These are phyloP conservation scores for Daldinia bambusicola DNA, from an alignment of 495 filamentous ascomycete genomes.

Conservation along the genomic window DNA sequence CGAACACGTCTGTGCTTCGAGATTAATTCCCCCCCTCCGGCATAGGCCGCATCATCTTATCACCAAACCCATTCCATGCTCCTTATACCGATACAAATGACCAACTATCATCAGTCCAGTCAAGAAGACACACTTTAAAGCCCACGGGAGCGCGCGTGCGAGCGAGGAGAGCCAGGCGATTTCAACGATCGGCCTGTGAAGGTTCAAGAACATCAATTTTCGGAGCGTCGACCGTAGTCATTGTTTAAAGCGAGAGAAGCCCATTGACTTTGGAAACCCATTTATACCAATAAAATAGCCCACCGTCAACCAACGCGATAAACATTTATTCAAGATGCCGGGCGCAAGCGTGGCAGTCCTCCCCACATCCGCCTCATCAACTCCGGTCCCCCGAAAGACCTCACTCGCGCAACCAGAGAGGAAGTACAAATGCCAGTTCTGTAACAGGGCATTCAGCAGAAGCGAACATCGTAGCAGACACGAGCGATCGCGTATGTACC, in stretches of 20 bases:
- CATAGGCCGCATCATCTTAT: slow-evolving; percentile 44
- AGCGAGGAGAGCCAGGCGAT: slow-evolving; percentile 63
- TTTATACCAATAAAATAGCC: slow-evolving; percentile 23
- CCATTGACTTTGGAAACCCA: slow-evolving; percentile 42
- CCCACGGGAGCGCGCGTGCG: slow-evolving; percentile 64
- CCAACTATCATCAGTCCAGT: slow-evolving; percentile 59
- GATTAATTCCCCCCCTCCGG: slow-evolving; percentile 39
- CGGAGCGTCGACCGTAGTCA: slow-evolving; percentile 49
- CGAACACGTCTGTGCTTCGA: slow-evolving; percentile 58
- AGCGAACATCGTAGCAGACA: slow-evolving; percentile 97
- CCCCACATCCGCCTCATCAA: slow-evolving; percentile 65
- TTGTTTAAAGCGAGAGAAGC: slow-evolving; percentile 43
- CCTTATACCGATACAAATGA: slow-evolving; percentile 66
- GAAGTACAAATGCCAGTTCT: slow-evolving; percentile 99
- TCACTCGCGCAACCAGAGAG: slow-evolving; percentile 78
- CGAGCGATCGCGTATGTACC: slow-evolving; percentile 94
- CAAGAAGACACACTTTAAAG: slow-evolving; percentile 70
- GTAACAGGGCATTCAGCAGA: slow-evolving; percentile 94
- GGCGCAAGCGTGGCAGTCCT: slow-evolving; percentile 71
- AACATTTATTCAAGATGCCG: slow-evolving; percentile 65
- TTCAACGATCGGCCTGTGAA: slow-evolving; percentile 63
- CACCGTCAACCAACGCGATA: slow-evolving; percentile 57
- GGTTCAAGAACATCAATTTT: slow-evolving; percentile 46
- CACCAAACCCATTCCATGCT: slow-evolving; percentile 60
- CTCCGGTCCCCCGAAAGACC: slow-evolving; percentile 69